A percentile compares a stretch with the other conserved stretches of the same genome.
Evolutionary conservation across 2,329 filamentous ascomycete genomes (phyloP).

Genomic region (Monosporascus ibericus): DNA sequence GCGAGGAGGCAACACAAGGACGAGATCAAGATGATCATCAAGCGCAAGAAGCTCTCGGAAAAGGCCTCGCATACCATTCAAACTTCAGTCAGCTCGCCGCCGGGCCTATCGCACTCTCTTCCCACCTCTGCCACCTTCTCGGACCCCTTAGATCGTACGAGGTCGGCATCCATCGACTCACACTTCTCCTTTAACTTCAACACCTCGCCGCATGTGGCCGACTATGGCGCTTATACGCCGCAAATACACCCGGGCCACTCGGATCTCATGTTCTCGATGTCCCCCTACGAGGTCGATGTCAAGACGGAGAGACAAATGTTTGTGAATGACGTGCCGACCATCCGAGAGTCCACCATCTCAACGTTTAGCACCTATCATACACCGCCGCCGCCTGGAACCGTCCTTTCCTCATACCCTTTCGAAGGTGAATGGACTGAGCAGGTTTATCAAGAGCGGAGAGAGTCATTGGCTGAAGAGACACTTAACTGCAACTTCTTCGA

Average conservation of each 20-base stretch:
- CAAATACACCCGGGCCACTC: slow-evolving; percentile 51
- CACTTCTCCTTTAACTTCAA: slow-evolving; percentile 74
- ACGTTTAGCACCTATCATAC: slow-evolving; percentile 89
- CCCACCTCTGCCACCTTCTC: slow-evolving; percentile 77
- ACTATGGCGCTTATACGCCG: slow-evolving; percentile 56
- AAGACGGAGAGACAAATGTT: slow-evolving; percentile 94
- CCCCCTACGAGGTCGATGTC: slow-evolving; percentile 90
- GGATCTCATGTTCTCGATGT: slow-evolving; percentile 52
- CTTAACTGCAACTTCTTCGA: slow-evolving; percentile 78
- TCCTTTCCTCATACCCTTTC: slow-evolving; percentile 55
- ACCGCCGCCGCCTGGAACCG: slow-evolving; percentile 63
- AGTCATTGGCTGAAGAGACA: slow-evolving; percentile 60
- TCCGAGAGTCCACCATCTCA: slow-evolving; percentile 80
- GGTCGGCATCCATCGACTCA: slow-evolving; percentile 75
- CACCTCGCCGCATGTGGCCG: slow-evolving; percentile 46
- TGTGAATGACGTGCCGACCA: slow-evolving; percentile 81
- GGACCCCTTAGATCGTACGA: slow-evolving; percentile 64
- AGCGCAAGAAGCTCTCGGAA: slow-evolving; percentile 89
- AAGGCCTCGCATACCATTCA: slow-evolving; percentile 61
- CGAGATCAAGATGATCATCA: slow-evolving; percentile 94
- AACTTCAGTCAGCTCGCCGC: slow-evolving; percentile 60
- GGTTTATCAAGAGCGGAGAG: slow-evolving; percentile 60
- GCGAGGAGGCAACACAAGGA: slow-evolving; percentile 84
- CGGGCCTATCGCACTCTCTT: slow-evolving; percentile 73
- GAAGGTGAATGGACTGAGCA: slow-evolving; percentile 68